Percentiles rank a stretch among this genome's conserved stretches.
phyloP scores from a whole-genome alignment of 176 grass and related monocot species.

The Phoenix roebelenii region DNA sequence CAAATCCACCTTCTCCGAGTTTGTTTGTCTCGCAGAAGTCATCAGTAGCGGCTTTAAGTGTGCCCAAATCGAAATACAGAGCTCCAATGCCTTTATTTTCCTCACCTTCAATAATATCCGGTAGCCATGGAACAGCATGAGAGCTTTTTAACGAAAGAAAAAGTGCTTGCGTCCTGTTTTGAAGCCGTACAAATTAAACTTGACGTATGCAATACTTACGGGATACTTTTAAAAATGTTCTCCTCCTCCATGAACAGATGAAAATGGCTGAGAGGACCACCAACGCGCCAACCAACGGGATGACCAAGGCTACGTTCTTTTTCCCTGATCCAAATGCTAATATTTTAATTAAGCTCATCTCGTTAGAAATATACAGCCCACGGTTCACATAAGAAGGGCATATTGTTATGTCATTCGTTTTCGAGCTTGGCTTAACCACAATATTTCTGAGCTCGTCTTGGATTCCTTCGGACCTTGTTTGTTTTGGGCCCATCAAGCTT shows the following conservation, averaged over 20 bases:
- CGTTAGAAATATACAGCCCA: too few species aligned
- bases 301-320: background rate
- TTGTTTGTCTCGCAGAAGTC: slow-evolving; percentile 53
- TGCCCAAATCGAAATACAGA: slow-evolving; percentile 30
- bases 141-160: background rate
- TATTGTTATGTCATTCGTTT: too few species aligned
- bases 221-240: background rate
- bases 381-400: too few species aligned
- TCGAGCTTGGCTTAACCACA: too few species aligned
- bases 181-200: too few species aligned
- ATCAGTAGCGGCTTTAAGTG: slow-evolving; percentile 24
- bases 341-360: too few species aligned
- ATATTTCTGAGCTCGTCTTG: too few species aligned
- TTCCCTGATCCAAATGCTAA: background rate
- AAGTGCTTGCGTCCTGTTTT: too few species aligned
- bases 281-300: slow-evolving; percentile 15
- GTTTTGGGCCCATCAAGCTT: too few species aligned
- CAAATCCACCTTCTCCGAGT: slow-evolving; percentile 53
- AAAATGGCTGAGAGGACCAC: slow-evolving; percentile 16
- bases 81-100: slow-evolving; percentile 13
- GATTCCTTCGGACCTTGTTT: too few species aligned
- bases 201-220: too few species aligned
- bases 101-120: background rate
- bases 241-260: slow-evolving; percentile 10
- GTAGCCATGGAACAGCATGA: too few species aligned